phyloP scores from a whole-genome alignment of 1,139 yeast genomes.

The Protomyces arabidopsidicola region DNA sequence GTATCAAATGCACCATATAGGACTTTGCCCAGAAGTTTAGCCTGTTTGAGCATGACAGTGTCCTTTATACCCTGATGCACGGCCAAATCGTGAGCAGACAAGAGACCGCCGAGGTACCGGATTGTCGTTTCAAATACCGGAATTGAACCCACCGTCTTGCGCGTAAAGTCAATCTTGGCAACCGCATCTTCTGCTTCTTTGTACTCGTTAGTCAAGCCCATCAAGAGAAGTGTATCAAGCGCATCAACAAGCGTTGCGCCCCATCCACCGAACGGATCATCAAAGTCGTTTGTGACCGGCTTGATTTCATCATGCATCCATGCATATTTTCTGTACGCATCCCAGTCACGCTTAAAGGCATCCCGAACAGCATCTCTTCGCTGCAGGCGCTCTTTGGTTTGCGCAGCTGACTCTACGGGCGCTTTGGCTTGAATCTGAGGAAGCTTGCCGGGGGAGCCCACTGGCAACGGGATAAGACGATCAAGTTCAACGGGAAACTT shows the following conservation, averaged over 20 bases:
- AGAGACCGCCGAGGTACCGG: slow-evolving; percentile 85
- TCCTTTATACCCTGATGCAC: slow-evolving; percentile 42
- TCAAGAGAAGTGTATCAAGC: slow-evolving; percentile 73
- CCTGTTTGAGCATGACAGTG: slow-evolving; percentile 68
- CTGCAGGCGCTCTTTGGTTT: slow-evolving; percentile 34
- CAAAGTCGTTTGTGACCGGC: slow-evolving; percentile 57
- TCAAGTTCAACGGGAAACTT: slow-evolving; percentile 4
- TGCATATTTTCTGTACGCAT: slow-evolving; percentile 66
- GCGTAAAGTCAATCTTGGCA: slow-evolving; percentile 56
- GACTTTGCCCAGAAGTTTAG: slow-evolving; percentile 61
- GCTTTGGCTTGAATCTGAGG: slow-evolving; percentile 12
- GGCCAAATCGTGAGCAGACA: slow-evolving; percentile 74
- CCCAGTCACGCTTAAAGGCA: slow-evolving; percentile 63
- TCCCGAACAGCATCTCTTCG: slow-evolving; percentile 49
- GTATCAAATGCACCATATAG: slow-evolving; percentile 39
- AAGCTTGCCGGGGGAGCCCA: not conserved
- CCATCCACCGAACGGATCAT: slow-evolving; percentile 71
- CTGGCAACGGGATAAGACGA: not conserved
- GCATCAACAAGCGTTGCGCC: slow-evolving; percentile 96
- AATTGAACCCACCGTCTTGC: slow-evolving; percentile 46
- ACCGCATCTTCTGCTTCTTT: slow-evolving; percentile 71
- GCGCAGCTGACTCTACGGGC: slow-evolving; percentile 36
- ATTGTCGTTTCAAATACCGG: slow-evolving; percentile 90
- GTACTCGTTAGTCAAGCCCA: slow-evolving; percentile 69
- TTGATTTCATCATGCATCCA: slow-evolving; percentile 76